These are phyloP conservation scores for Kazachstania taianensis DNA, from an alignment of 805 yeast genomes.

Conservation along the genomic window DNA sequence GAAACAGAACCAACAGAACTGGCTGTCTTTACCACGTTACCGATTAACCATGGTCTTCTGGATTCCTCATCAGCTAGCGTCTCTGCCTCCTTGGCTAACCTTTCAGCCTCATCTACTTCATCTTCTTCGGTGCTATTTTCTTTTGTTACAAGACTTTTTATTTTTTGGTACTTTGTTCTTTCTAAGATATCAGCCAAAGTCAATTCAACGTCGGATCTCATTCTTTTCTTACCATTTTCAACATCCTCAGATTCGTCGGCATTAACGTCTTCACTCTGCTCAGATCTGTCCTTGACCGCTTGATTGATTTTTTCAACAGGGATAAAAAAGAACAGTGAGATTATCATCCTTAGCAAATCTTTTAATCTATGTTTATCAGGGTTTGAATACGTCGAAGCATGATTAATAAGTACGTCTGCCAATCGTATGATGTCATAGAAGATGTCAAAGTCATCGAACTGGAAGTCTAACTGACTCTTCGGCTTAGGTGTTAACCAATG, in stretches of 20 bases:
- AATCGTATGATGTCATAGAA: conserved; percentile 65
- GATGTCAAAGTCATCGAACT: conserved; percentile 55
- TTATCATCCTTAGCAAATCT: conserved; percentile 58
- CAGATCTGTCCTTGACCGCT: conserved; percentile 18
- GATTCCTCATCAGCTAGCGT: conserved; percentile 25
- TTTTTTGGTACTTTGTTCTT: conserved; percentile 33
- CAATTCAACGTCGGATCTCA: conserved; percentile 16
- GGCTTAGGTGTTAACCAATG: conserved; percentile 84
- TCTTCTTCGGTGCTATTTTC: conserved; percentile 12
- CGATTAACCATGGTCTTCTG: conserved; percentile 28
- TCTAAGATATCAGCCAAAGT: conserved; percentile 18
- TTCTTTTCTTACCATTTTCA: conserved; percentile 26
- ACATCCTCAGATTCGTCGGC: conserved; percentile 13
- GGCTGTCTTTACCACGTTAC: conserved; percentile 26
- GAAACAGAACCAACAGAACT: conserved; percentile 23
- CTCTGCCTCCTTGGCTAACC: conserved; percentile 19
- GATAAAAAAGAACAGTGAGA: conserved; percentile 61
- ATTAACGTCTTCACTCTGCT: conserved; percentile 10
- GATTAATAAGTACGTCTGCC: conserved; percentile 54
- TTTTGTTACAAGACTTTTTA: conserved; percentile 9
- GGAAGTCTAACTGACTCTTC: conserved; percentile 58
- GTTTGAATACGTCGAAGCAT: conserved; percentile 64
- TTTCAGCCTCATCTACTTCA: conserved; percentile 17
- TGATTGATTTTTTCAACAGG: conserved; percentile 40
- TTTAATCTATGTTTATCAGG: conserved; percentile 71